Conservation (phyloP, 305 asterid genomes). For the Solanum chacoense region DNA sequence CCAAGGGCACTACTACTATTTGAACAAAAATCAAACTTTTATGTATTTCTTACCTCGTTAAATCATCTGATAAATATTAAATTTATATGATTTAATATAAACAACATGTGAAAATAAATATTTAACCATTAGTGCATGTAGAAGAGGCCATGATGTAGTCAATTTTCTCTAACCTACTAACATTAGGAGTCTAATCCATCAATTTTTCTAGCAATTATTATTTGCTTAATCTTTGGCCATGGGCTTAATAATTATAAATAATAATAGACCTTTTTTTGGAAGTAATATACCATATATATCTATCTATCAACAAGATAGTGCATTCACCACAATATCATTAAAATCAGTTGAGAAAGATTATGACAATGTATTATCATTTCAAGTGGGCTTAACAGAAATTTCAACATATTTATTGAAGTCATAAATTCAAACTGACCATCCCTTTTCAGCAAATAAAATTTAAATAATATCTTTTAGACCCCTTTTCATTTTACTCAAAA, state of each 20-base stretch:
- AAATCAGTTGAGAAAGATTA: not conserved
- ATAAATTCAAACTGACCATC: conserved; percentile 1
- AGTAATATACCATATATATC: not conserved
- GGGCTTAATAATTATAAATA: not conserved
- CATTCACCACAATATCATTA: not conserved
- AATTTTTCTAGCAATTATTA: not conserved
- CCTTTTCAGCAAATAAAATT: not conserved
- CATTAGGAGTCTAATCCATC: not conserved
- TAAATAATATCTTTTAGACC: not conserved
- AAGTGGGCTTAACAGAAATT: not conserved
- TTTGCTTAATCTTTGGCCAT: not conserved
- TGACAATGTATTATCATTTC: not conserved
- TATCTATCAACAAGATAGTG: not conserved
- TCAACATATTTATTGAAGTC: not conserved
- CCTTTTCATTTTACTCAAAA: not conserved
- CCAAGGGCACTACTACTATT: not conserved
- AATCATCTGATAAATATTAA: not conserved
- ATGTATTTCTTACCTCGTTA: not conserved
- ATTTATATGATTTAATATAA: not conserved
- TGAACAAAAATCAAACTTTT: not conserved
- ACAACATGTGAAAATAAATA: not conserved
- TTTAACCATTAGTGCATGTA: not conserved
- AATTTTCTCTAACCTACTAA: not conserved
- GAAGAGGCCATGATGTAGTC: not conserved
- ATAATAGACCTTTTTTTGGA: not conserved